A percentile compares a stretch with the other conserved stretches of the same genome.
Evolutionary conservation across 1,139 yeast genomes (phyloP).

Genomic region (Casaregolazyma lundiana): DNA sequence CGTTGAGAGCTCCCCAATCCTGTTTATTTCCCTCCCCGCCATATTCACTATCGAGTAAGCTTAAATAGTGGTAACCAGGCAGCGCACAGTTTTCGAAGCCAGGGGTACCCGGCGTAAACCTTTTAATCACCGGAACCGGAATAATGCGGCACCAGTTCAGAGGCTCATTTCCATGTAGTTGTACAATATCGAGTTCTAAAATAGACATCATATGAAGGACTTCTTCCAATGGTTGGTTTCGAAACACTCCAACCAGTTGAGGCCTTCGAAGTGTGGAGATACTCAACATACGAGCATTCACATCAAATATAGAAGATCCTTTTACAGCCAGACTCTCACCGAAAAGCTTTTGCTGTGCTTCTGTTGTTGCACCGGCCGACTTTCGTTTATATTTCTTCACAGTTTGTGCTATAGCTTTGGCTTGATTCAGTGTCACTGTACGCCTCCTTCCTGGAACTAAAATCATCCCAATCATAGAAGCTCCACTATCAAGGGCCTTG

Average conservation of each 20-base stretch:
- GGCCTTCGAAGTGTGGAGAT: constrained; percentile 49
- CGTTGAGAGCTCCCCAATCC: constrained; percentile 58
- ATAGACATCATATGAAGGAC: constrained; percentile 47
- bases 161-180: constrained; percentile 83
- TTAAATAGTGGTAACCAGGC: constrained; percentile 45
- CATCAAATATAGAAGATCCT: constrained; percentile 21
- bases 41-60: constrained; percentile 77
- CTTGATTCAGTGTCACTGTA: constrained; percentile 55
- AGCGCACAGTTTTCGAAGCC: constrained; percentile 36
- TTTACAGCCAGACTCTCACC: not conserved
- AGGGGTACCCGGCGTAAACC: constrained; percentile 64
- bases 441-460: constrained; percentile 78
- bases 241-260: constrained; percentile 80
- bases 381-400: constrained; percentile 24
- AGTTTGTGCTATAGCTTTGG: constrained; percentile 46
- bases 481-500: constrained; percentile 63
- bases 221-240: constrained; percentile 69
- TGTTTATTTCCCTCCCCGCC: constrained; percentile 88
- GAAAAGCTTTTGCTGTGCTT: constrained; percentile 2
- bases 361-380: not conserved
- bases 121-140: constrained; percentile 61
- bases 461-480: constrained; percentile 77
- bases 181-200: constrained; percentile 68
- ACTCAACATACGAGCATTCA: constrained; percentile 19
- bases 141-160: constrained; percentile 48